Evolutionary conservation across 805 yeast genomes (phyloP), one percentile per base, ranked within the genome.

Genomic region (Yamadazyma insecticola): DNA sequence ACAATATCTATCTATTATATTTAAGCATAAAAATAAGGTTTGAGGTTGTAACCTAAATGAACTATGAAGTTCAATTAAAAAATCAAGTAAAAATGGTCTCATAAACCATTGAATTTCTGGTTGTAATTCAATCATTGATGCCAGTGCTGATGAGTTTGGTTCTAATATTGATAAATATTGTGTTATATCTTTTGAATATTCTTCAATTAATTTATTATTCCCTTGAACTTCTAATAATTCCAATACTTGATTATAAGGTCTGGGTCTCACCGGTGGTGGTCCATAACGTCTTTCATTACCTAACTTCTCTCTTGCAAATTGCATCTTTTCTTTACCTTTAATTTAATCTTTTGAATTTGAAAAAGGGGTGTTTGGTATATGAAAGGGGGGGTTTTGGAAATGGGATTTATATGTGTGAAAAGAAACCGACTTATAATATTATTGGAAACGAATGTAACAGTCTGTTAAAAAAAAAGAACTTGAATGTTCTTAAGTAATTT

Each of bases 61-160:
- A n/a, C 58, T 45, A 40, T 66, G 72, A 22, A 65, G 53, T 43
- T 66, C 72, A n/a, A 66, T 47, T 26, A 66, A 41, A 37, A 63
- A 66, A 40, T 66, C 72, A 28, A 66, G 47, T 29, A 66, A 50
- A 39, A 60, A 66, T 4, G 69, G 70, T 36, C 72, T 50, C 72
- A 66, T 61, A 47, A 63, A 64, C 72, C 72, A 63, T 50, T 69
- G 70, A 34, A 68, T 56, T 50, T 69, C 67, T 2, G 70, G 69
- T 45, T 62, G 70, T 28, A 66, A 46, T 35, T 68, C 69, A 28
- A 65, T 67, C 74, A 68, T 79, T 78, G 49, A 52, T 74, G 69
- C 48, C 41, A 23, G 60, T 58, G 16, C 24, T 34, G n/a, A n/a
- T n/a, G n/a, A n/a, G n/a, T n/a, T n/a, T 4, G 57, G 36, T 42